phyloP scores from a whole-genome alignment of 2,329 filamentous ascomycete genomes.

The Alternaria atra region DNA sequence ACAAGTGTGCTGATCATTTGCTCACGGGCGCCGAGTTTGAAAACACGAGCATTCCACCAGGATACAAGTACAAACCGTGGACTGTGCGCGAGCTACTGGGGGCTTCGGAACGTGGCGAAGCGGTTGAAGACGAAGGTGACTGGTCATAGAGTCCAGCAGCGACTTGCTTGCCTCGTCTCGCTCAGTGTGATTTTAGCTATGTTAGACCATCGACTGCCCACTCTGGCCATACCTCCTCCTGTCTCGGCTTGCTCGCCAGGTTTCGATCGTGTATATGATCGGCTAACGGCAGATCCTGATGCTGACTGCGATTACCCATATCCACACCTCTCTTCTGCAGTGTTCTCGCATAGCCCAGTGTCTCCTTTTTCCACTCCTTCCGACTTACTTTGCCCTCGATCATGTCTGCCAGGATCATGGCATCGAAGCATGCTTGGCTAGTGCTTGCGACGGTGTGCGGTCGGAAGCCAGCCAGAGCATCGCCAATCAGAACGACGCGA shows the following conservation, averaged over 20 bases:
- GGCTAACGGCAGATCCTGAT: constrained; percentile 40
- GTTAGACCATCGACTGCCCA: constrained; percentile 27
- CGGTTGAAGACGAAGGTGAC: constrained; percentile 1
- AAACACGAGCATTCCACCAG: constrained; percentile 12
- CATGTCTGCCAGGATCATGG: constrained; percentile 52
- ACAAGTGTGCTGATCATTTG: constrained; percentile 4
- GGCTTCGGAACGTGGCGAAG: constrained; percentile 4
- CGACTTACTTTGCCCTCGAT: constrained; percentile 49
- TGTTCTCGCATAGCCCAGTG: constrained; percentile 49
- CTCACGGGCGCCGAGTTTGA: constrained; percentile 2
- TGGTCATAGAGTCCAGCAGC: neutral
- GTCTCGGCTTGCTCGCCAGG: neutral
- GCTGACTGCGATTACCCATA: constrained; percentile 55
- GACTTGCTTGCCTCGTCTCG: neutral
- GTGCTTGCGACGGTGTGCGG: constrained; percentile 59
- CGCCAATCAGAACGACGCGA: constrained; percentile 57
- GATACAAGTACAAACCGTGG: constrained; percentile 7
- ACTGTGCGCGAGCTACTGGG: constrained; percentile 10
- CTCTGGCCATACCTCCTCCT: constrained; percentile 35
- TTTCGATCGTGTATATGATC: constrained; percentile 35
- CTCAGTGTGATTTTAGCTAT: neutral
- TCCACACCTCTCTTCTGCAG: constrained; percentile 52
- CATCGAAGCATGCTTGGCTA: constrained; percentile 59
- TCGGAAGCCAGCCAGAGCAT: constrained; percentile 58
- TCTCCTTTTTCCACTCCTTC: constrained; percentile 49